Base-by-base conservation (phyloP, 441 rosid species). In the Gossypium laxum region DNA sequence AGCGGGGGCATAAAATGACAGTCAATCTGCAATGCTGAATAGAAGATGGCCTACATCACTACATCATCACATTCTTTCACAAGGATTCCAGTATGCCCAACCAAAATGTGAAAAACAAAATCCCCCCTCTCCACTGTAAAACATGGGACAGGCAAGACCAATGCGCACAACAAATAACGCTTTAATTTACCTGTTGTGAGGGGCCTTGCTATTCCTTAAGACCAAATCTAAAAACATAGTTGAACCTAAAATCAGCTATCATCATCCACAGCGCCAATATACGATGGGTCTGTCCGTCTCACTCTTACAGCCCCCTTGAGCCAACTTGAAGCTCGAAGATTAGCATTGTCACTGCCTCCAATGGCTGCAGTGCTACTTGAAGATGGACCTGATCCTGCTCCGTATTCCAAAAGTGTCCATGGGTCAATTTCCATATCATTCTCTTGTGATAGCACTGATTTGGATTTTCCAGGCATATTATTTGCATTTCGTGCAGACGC, bases 341-440 rank as follows among this genome's bases (percentile, higher is more conserved):
- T 91, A 56, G 86, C 73, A 80, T 81, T 85, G 79, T 91, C 99
- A 62, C 84, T 84, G 51, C 87, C 80, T 48, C 85, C 83, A 21
- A 81, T 75, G 74, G 73, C 82, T 41, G 84, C 66, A 1, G 84
- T 76, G 82, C 79, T 78, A 41, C 87, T 81, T 55, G 92, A 80
- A 69, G 95, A 84, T 66, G 84, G 82, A 67, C 86, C 88, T 45
- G 92, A 86, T 28, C 92, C 97, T 21, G 88, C 90, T 55, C 93
- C 95, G 77, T 95, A 97, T 84, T 95, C 99, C 74, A 95, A 78
- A 69, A 95, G 89, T 7, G 82, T 88, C 99, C 99, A 95, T 2
- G 99, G 96, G 74, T 95, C 99, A 74, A 95, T 73, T 71, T 92
- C 96, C 58, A 75, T 68, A 73, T 87, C 91, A 75, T 38, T 24